Base-by-base conservation (phyloP, 805 yeast genomes). In the Saccharomyces paradoxus region DNA sequence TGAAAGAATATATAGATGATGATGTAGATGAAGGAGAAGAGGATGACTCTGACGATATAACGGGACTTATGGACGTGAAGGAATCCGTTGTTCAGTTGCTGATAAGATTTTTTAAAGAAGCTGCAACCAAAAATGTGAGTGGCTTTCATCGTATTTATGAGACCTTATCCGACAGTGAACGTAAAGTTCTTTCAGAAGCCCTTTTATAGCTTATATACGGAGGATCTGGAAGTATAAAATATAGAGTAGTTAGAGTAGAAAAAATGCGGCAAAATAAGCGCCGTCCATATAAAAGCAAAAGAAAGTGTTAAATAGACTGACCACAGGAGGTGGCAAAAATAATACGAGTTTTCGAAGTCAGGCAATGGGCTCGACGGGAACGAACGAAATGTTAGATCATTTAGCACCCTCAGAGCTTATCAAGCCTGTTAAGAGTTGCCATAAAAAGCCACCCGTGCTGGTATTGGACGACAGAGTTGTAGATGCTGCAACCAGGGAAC, bases 121-220 rank as follows among this genome's bases (percentile, higher is more conserved):
- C 81, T 59, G 77, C 84, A 0, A 55, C 74, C 6, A 74, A 74
- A 54, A 76, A 83, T 57, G 61, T 75, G 17, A 77, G 79, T 2
- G 68, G 74, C n/a, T 85, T 85, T 72, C 77, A 75, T 60, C 62
- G 67, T 6, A 77, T 80, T 53, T 85, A 82, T 63, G 74, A 74
- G 13, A 58, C 65, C 7, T 68, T 84, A 37, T 62, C 68, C 21
- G 85, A 81, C 21, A 75, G 75, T 6, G 89, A 85, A 58, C 83
- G 78, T 66, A 76, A 71, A 56, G 61, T 73, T 2, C 64, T 85
- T 24, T 74, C 83, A 1, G 86, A 83, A 46, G 74, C 71, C 56
- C 70, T 80, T 14, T 37, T 37, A 9, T 37, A 37, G 70, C 76
- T 2, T 78, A 70, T 37, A 5, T 37, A 21, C 24, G 4, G 17